These are phyloP conservation scores for Nigrospora osmanthi DNA, from an alignment of 2,329 filamentous ascomycete genomes.

Conservation along the genomic window DNA sequence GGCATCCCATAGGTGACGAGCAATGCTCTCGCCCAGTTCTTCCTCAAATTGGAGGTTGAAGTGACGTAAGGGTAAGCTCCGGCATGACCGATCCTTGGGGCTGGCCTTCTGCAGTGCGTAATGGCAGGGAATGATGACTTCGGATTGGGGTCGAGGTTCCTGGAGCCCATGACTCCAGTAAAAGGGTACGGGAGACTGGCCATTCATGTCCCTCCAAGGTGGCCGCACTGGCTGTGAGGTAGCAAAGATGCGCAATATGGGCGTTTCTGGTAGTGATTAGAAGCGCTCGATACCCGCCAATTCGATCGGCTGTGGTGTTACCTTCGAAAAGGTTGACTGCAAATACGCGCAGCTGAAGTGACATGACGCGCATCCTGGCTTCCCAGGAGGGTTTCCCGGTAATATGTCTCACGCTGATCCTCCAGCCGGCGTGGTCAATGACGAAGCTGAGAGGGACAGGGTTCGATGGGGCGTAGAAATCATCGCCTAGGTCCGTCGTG, in stretches of 20 bases:
- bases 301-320: slow-evolving; percentile 4
- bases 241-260: background rate
- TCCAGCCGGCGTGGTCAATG: slow-evolving; percentile 20
- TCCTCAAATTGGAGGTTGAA: slow-evolving; percentile 38
- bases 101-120: background rate
- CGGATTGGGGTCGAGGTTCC: background rate
- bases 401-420: slow-evolving; percentile 5
- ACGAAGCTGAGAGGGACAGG: slow-evolving; percentile 33
- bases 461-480: slow-evolving; percentile 37
- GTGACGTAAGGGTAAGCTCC: slow-evolving; percentile 7
- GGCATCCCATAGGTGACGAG: slow-evolving; percentile 52
- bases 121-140: slow-evolving; percentile 9
- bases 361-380: slow-evolving; percentile 31
- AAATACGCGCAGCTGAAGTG: slow-evolving; percentile 15
- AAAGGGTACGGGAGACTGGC: background rate
- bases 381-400: slow-evolving; percentile 15
- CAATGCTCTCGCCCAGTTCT: slow-evolving; percentile 52
- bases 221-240: background rate
- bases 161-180: background rate
- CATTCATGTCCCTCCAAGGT: background rate
- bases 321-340: slow-evolving; percentile 7
- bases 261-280: too few species aligned
- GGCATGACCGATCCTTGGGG: background rate
- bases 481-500: slow-evolving; percentile 50
- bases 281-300: background rate